phyloP scores from a whole-genome alignment of 2,329 filamentous ascomycete genomes.

The Amylocarpus encephaloides region DNA sequence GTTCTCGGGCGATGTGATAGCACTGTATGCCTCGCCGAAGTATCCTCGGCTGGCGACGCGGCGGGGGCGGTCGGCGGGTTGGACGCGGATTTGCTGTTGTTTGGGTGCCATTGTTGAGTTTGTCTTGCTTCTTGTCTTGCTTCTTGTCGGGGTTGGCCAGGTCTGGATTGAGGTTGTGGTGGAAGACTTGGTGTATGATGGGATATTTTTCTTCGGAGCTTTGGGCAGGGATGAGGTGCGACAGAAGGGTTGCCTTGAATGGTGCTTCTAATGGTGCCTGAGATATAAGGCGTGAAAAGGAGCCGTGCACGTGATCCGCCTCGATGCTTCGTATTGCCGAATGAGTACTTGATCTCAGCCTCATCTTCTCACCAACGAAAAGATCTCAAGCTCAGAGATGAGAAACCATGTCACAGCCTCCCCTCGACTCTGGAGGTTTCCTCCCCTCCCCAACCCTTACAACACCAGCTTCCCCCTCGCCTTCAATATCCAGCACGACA shows the following conservation, averaged over 20 bases:
- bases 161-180: not conserved
- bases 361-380: not conserved
- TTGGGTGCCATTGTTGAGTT: slow-evolving; percentile 56
- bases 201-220: not conserved
- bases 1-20: slow-evolving; percentile 62
- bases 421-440: slow-evolving; percentile 41
- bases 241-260: not conserved
- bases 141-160: not conserved
- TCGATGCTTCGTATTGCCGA: not conserved
- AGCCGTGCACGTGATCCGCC: not conserved
- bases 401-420: not conserved
- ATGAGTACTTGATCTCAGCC: not conserved
- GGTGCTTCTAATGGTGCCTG: not conserved
- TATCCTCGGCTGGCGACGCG: slow-evolving; percentile 43
- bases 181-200: not conserved
- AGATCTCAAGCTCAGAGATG: not conserved
- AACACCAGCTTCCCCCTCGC: slow-evolving; percentile 48
- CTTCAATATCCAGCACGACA: slow-evolving; percentile 34
- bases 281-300: not conserved
- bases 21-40: slow-evolving; percentile 52
- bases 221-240: not conserved
- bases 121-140: not conserved
- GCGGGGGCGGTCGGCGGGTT: slow-evolving; percentile 37
- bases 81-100: slow-evolving; percentile 47
- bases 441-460: slow-evolving; percentile 37